Base-by-base conservation (phyloP, 257 asterid species). In the Cruciata laevipes region DNA sequence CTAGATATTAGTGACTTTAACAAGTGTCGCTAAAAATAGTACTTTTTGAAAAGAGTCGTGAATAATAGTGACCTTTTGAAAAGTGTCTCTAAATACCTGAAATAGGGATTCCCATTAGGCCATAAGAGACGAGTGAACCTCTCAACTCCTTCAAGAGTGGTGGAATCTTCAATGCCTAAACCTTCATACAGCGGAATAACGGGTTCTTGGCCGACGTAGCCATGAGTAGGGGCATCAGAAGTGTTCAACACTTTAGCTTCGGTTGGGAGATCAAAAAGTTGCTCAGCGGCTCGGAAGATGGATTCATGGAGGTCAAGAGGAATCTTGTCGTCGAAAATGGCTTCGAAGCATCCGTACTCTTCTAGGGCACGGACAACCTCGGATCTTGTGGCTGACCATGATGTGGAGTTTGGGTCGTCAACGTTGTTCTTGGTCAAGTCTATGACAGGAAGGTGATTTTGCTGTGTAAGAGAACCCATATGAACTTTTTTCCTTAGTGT, bases 141-240 rank as follows among this genome's bases (percentile, higher is more conserved):
- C 30, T 79, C 81, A 74, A 80, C 81, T 53, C 87, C 89, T 71
- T 83, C 73, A 21, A 73, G 24, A 31, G 94, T 84, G 40, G 85
- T 84, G 42, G 91, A 86, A 49, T 86, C 80, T 69, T 88, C 94
- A 27, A 88, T 81, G 35, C 96, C 94, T 31, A 84, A 68, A 63
- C 85, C 85, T 76, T 86, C 89, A 17, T 84, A 80, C 63, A 84
- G 81, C 69, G 96, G 94, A 70, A 83, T 76, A 67, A 83, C 42
- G 51, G 96, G 83, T 14, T 80, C 70, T 67, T 83, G 88, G 16
- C 96, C 96, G n/a, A 86, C 86, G 47, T 89, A 89, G 61, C 95
- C 95, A 73, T 84, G 96, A 74, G 86, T 75, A 62, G 89, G 90
- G 47, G 82, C 81, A n/a, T 76, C 84, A 6, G 73, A 82, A 13